Evolutionary conservation across 164 flowering plant genomes (phyloP).

Genomic region (Magnolia officinalis): DNA sequence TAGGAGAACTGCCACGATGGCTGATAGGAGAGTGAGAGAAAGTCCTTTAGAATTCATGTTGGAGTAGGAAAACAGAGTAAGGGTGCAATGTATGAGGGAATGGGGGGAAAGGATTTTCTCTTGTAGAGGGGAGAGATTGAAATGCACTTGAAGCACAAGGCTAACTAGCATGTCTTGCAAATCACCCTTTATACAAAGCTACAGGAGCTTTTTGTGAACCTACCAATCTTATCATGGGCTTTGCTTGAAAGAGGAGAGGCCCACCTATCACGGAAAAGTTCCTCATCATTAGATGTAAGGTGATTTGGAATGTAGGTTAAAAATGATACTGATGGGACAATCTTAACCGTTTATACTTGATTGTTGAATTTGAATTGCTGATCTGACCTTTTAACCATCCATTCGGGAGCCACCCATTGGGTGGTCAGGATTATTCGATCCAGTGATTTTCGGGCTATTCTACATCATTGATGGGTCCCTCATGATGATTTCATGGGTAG

Average conservation of each 20-base stretch:
- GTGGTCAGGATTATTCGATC: not conserved
- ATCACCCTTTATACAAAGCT: constrained; percentile 40
- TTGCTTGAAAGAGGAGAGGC: constrained; percentile 14
- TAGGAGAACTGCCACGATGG: constrained; percentile 36
- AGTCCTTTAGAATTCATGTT: constrained; percentile 26
- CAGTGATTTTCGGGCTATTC: not conserved
- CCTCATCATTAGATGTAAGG: not conserved
- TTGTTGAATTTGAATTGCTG: not conserved
- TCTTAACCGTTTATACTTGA: not conserved
- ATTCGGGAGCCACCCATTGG: not conserved
- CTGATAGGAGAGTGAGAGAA: constrained; percentile 30
- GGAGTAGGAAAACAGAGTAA: not conserved
- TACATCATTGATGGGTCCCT: too few species aligned
- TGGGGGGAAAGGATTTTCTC: not conserved
- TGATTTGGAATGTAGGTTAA: too few species aligned
- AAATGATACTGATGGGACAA: not conserved
- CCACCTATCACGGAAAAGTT: not conserved
- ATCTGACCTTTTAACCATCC: not conserved
- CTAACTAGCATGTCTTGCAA: constrained; percentile 71
- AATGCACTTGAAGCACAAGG: constrained; percentile 69
- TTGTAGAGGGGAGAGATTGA: not conserved
- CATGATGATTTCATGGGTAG: too few species aligned
- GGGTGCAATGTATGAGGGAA: not conserved
- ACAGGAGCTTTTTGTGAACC: constrained; percentile 3
- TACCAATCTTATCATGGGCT: constrained; percentile 15